phyloP scores from a whole-genome alignment of 768 basidiomycete species.

The Hirschioporus abietinus region DNA sequence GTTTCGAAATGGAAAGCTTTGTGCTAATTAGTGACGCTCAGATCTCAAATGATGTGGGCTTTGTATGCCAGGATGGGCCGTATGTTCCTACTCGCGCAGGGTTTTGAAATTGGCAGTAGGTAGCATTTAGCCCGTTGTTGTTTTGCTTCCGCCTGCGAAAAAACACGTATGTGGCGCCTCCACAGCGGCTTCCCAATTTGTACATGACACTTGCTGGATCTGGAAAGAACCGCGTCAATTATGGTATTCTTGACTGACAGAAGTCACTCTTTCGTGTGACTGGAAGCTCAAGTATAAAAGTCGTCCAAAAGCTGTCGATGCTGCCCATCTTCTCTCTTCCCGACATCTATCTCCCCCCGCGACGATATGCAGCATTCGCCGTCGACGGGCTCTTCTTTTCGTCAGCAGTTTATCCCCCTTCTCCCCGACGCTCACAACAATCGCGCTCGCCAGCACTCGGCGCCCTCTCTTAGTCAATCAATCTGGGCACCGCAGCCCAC shows the following conservation, averaged over 20 bases:
- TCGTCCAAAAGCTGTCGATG: neutral
- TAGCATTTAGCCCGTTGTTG: too few relatives aligned
- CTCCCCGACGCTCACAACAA: constrained; percentile 5
- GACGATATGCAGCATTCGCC: neutral
- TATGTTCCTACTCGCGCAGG: constrained; percentile 36
- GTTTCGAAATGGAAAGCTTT: neutral
- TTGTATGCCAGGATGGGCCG: constrained; percentile 44
- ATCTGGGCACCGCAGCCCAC: constrained; percentile 86
- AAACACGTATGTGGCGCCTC: neutral
- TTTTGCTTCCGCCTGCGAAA: constrained; percentile 1
- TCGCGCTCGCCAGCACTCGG: neutral
- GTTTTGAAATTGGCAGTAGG: constrained; percentile 3
- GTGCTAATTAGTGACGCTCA: constrained; percentile 20
- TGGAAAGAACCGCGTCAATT: neutral
- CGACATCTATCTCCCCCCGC: constrained; percentile 2
- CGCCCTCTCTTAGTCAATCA: constrained; percentile 27
- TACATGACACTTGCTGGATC: neutral
- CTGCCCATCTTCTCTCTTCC: neutral
- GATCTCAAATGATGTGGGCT: constrained; percentile 43
- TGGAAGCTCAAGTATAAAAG: neutral
- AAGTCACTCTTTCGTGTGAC: neutral
- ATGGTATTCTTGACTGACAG: constrained; percentile 1
- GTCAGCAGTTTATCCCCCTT: constrained; percentile 1
- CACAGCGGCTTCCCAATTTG: neutral
- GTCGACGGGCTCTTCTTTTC: neutral